A percentile compares a stretch with the other conserved stretches of the same genome.
Evolutionary conservation across 2,329 filamentous ascomycete genomes (phyloP).

Genomic region (Colletotrichum tropicicola): DNA sequence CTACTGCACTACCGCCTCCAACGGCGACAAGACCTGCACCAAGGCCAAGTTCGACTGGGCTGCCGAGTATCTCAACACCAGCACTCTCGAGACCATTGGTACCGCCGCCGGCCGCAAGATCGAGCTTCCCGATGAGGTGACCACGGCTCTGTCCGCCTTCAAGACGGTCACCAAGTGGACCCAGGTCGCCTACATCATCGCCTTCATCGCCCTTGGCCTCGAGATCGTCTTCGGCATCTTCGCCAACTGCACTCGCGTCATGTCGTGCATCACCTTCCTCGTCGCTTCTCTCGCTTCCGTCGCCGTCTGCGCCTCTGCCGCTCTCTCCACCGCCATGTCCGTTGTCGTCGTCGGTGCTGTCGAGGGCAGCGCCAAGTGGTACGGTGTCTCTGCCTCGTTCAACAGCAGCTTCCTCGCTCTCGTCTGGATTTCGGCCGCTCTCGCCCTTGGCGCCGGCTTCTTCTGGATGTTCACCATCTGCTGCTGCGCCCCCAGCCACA

Average conservation of each 20-base stretch:
- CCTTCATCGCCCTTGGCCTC: conserved; percentile 73
- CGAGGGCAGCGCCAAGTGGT: conserved; percentile 72
- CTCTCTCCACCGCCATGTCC: conserved; percentile 79
- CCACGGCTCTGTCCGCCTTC: conserved; percentile 77
- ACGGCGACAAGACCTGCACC: conserved; percentile 72
- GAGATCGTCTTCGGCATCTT: conserved; percentile 84
- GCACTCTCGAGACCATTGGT: conserved; percentile 63
- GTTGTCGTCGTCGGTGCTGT: conserved; percentile 74
- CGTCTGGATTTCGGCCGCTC: conserved; percentile 83
- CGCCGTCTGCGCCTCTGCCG: conserved; percentile 68
- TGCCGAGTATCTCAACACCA: conserved; percentile 74
- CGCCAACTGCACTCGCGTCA: conserved; percentile 82
- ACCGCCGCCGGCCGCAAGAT: conserved; percentile 61
- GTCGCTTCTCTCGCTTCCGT: conserved; percentile 70
- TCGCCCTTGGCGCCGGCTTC: conserved; percentile 77
- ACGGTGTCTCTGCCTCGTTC: conserved; percentile 74
- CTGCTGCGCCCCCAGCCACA: conserved; percentile 75
- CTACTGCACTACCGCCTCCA: conserved; percentile 76
- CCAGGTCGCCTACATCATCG: conserved; percentile 80
- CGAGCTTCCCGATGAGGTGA: conserved; percentile 73
- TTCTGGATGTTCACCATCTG: conserved; percentile 95
- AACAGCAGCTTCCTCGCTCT: conserved; percentile 75
- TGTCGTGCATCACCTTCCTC: conserved; percentile 85
- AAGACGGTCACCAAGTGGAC: conserved; percentile 81
- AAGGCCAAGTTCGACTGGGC: conserved; percentile 80